These are phyloP conservation scores for Ensete glaucum DNA, from an alignment of 176 grass and related monocot genomes.

Conservation along the genomic window DNA sequence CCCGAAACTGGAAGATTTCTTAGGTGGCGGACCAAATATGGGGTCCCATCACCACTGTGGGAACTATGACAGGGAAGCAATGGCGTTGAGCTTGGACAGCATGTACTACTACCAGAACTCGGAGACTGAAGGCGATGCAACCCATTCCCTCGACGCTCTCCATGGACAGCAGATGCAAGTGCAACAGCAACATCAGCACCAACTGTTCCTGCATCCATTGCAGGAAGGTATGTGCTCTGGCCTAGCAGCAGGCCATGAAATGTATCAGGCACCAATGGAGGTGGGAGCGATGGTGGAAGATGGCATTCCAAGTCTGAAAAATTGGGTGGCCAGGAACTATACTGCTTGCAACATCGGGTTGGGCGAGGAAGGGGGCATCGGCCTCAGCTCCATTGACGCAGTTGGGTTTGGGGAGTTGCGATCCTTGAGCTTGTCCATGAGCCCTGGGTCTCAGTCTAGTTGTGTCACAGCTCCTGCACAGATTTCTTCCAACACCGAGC, in stretches of 20 bases:
- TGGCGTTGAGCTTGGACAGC: conserved; percentile 38
- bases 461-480: conserved; percentile 48
- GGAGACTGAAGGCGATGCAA: background rate
- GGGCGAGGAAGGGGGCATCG: conserved; percentile 22
- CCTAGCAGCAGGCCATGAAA: conserved; percentile 15
- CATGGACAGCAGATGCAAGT: conserved; percentile 22
- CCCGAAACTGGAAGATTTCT: conserved; percentile 98
- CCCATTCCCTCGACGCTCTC: conserved; percentile 6
- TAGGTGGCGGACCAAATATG: conserved; percentile 45
- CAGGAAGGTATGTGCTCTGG: conserved; percentile 67
- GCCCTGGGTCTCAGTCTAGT: conserved; percentile 67
- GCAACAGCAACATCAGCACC: conserved; percentile 28
- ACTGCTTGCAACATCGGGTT: conserved; percentile 25
- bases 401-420: conserved; percentile 38
- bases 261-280: conserved; percentile 35
- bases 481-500: conserved; percentile 19
- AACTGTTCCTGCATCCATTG: conserved; percentile 46
- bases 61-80: conserved; percentile 35
- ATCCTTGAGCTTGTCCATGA: conserved; percentile 81
- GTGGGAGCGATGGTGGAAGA: conserved; percentile 35
- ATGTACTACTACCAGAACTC: conserved; percentile 57
- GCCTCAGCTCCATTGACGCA: background rate
- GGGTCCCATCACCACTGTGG: conserved; percentile 14
- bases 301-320: conserved; percentile 26
- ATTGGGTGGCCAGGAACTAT: conserved; percentile 35